Evolutionary conservation across 345 rosid genomes (phyloP).

Genomic region (Camelina laxa): DNA sequence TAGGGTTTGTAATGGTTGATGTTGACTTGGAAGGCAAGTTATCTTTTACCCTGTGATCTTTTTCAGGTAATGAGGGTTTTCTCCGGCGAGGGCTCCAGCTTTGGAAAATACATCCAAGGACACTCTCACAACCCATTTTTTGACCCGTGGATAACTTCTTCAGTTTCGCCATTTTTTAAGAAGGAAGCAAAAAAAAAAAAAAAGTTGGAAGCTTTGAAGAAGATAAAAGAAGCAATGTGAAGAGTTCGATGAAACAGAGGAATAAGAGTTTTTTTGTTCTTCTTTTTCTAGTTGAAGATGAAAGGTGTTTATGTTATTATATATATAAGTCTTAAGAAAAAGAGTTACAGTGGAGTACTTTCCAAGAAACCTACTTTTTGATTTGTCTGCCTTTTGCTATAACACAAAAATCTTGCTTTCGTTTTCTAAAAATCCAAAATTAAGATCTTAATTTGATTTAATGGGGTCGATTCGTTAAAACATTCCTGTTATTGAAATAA

Average conservation of each 20-base stretch:
- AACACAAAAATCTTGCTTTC: conserved; percentile 43
- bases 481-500: conserved; percentile 37
- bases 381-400: conserved; percentile 41
- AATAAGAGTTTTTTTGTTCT: conserved; percentile 4
- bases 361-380: conserved; percentile 64
- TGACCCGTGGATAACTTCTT: conserved; percentile 32
- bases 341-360: conserved; percentile 60
- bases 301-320: conserved; percentile 28
- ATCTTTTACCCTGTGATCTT: conserved; percentile 21
- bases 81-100: conserved; percentile 53
- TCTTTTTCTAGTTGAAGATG: conserved; percentile 23
- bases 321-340: conserved; percentile 41
- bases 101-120: conserved; percentile 55
- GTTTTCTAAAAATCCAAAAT: conserved; percentile 30
- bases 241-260: conserved; percentile 36
- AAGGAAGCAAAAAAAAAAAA: neutral
- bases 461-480: conserved; percentile 32
- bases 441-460: conserved; percentile 37
- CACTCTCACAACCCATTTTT: conserved; percentile 57
- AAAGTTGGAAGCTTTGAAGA: conserved; percentile 8
- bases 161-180: conserved; percentile 31
- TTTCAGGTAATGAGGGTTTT: conserved; percentile 48
- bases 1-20: conserved; percentile 42
- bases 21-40: conserved; percentile 43
- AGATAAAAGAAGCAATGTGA: conserved; percentile 16